Evolutionary conservation across 1,139 yeast species (phyloP).

Genomic region (Yamadazyma membranifaciens): DNA sequence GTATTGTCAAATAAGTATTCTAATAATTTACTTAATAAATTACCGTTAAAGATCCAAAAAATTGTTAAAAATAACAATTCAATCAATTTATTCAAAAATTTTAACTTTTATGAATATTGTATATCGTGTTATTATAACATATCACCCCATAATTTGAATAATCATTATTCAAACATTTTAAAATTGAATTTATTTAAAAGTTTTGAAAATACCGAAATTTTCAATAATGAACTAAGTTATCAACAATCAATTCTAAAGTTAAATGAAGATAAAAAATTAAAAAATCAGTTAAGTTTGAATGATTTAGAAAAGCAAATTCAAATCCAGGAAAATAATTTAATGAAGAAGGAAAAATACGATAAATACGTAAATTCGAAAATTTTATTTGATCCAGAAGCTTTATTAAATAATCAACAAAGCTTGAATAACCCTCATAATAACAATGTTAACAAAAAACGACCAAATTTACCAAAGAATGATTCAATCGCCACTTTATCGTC

Average conservation of each 20-base stretch:
- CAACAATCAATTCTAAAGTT: slow-evolving; percentile 31
- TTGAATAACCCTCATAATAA: not conserved
- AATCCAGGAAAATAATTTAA: not conserved
- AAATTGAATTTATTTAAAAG: slow-evolving; percentile 40
- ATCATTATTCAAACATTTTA: slow-evolving; percentile 38
- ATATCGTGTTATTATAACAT: slow-evolving; percentile 41
- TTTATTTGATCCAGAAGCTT: slow-evolving; percentile 2
- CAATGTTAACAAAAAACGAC: slow-evolving; percentile 5
- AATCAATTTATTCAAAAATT: slow-evolving; percentile 33
- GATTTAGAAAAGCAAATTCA: slow-evolving; percentile 18
- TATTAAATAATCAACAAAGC: slow-evolving; percentile 1
- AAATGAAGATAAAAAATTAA: slow-evolving; percentile 32
- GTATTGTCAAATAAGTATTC: slow-evolving; percentile 25
- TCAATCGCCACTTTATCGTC: slow-evolving; percentile 15
- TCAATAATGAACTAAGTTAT: slow-evolving; percentile 27
- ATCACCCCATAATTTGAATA: slow-evolving; percentile 32
- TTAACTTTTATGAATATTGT: slow-evolving; percentile 40
- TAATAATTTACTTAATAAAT: slow-evolving; percentile 23
- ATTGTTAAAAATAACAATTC: slow-evolving; percentile 33
- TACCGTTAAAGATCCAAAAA: slow-evolving; percentile 38
- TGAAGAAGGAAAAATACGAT: not conserved
- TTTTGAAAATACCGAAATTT: slow-evolving; percentile 35
- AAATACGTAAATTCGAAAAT: not conserved
- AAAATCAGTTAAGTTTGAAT: slow-evolving; percentile 35
- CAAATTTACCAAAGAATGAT: slow-evolving; percentile 12